Conservation (phyloP, 2,329 filamentous ascomycete species). For the Stromatinia cepivora region DNA sequence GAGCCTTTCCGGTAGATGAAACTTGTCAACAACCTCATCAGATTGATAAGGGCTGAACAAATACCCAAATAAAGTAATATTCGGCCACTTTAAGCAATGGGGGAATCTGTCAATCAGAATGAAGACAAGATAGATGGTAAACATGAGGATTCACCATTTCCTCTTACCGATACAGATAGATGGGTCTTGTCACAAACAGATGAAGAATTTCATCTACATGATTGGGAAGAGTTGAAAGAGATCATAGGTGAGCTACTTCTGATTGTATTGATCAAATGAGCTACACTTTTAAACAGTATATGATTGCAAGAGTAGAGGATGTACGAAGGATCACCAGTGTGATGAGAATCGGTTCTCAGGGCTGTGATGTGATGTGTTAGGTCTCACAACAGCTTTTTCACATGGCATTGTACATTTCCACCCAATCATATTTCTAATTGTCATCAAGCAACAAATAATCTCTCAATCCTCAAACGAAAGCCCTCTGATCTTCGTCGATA, state of each 20-base stretch:
- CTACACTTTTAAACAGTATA: background rate
- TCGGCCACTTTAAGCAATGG: slow-evolving; percentile 21
- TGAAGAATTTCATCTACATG: slow-evolving; percentile 66
- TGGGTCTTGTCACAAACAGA: slow-evolving; percentile 65
- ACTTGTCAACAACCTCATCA: slow-evolving; percentile 9
- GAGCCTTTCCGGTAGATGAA: background rate
- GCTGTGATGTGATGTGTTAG: background rate
- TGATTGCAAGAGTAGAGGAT: background rate
- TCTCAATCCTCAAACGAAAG: slow-evolving; percentile 74
- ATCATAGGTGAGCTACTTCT: slow-evolving; percentile 57
- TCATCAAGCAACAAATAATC: slow-evolving; percentile 53
- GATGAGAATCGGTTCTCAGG: background rate
- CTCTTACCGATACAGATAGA: slow-evolving; percentile 59
- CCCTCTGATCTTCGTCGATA: slow-evolving; percentile 81
- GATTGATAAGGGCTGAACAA: slow-evolving; percentile 23
- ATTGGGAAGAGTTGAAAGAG: slow-evolving; percentile 70
- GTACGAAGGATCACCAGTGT: slow-evolving; percentile 12
- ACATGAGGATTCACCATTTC: slow-evolving; percentile 49
- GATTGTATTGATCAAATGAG: background rate
- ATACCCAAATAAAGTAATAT: slow-evolving; percentile 11
- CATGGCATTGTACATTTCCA: slow-evolving; percentile 9
- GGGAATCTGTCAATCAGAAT: slow-evolving; percentile 9
- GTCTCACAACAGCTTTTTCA: background rate
- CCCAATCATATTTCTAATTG: background rate
- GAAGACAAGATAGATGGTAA: slow-evolving; percentile 1